Base-by-base conservation (phyloP, 345 rosid genomes). In the Durio zibethinus region DNA sequence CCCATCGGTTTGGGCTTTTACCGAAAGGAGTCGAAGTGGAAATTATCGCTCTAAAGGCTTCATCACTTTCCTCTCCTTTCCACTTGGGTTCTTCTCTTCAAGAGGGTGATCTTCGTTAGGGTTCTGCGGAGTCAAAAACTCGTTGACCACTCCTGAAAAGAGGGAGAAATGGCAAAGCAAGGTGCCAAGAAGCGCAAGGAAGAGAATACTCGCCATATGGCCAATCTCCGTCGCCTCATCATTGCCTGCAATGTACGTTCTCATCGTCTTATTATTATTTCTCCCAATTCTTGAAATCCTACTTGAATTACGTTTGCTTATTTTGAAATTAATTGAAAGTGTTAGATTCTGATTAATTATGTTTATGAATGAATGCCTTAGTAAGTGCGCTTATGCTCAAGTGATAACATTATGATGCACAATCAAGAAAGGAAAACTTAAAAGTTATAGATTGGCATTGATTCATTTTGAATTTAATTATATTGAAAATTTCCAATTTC, bases 121-220 rank as follows among this genome's bases (percentile, higher is more conserved):
- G 40, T 63, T 20, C 15, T 1, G 9, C 27, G 0, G 7, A 40
- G 76, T 73, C 64, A 54, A 21, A 54, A 21, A 56, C 62, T 38
- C 50, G 35, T 73, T 73, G 65, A 73, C 65, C 65, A 10, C 6
- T 36, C 4, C 27, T 3, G 23, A 2, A 8, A 10, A 63, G 29
- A 5, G 7, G 7, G 40, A 38, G 8, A 5, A 38, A 93, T 93
- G 97, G 98, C 95, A 75, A 94, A 94, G 87, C 94, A 94, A 83
- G 96, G 98, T 66, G 97, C 97, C 73, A 93, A 95, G 90, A 91
- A 93, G 87, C 93, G 94, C 0, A 93, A 85, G 87, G 98, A 93
- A 62, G 97, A 89, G 88, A 91, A 93, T 79, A 63, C 89, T 36
- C 92, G 94, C 77, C 98, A 88, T 83, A 94, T 93, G 90, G 71